These are phyloP conservation scores for Boletus nobilissimus DNA, from an alignment of 1,284 basidiomycete genomes.

Conservation along the genomic window DNA sequence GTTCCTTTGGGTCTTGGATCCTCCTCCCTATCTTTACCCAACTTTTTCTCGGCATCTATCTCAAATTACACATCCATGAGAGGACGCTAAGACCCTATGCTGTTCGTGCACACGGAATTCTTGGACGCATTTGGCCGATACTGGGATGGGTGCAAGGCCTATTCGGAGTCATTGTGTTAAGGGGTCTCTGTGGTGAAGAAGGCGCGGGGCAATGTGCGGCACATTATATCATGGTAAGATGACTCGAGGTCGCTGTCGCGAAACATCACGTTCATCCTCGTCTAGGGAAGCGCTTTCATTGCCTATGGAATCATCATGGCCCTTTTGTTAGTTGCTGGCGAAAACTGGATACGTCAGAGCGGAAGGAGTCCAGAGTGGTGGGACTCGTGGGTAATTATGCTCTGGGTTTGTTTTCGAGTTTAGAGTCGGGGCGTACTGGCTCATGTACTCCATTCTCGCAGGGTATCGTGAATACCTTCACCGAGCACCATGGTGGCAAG, in stretches of 20 bases:
- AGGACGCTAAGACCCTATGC: constrained; percentile 78
- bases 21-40: constrained; percentile 75
- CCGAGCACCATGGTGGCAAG: constrained; percentile 82
- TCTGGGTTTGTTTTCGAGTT: constrained; percentile 71
- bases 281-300: constrained; percentile 82
- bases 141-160: constrained; percentile 89
- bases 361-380: constrained; percentile 89
- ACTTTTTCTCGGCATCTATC: constrained; percentile 83
- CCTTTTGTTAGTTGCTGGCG: constrained; percentile 85
- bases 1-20: constrained; percentile 75
- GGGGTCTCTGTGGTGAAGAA: constrained; percentile 77
- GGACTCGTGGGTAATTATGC: constrained; percentile 89
- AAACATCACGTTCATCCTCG: neutral
- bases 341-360: constrained; percentile 80
- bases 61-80: constrained; percentile 93
- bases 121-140: constrained; percentile 89
- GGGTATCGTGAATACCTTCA: constrained; percentile 88
- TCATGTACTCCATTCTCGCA: constrained; percentile 24
- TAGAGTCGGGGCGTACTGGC: neutral
- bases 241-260: neutral
- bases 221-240: constrained; percentile 87
- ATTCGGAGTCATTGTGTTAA: constrained; percentile 74
- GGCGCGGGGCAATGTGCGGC: constrained; percentile 85
- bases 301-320: constrained; percentile 89
- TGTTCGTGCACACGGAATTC: constrained; percentile 78